phyloP scores from a whole-genome alignment of 345 rosid species.

The Rhizophora mangle region DNA sequence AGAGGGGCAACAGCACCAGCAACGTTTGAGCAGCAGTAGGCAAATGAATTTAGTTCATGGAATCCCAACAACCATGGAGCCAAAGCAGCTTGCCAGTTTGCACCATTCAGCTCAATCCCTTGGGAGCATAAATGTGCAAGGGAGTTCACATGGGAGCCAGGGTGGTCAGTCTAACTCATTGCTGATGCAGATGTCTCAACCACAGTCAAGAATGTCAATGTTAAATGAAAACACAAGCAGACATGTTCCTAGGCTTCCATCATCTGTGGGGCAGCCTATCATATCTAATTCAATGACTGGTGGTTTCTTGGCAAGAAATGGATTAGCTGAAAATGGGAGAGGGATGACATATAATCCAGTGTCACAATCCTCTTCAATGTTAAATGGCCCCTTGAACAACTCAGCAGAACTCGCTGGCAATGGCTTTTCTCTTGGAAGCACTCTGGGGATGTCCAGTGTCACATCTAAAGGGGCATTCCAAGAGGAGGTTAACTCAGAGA shows the following conservation, averaged over 20 bases:
- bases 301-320: slow-evolving; percentile 42
- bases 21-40: slow-evolving; percentile 39
- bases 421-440: slow-evolving; percentile 57
- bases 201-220: slow-evolving; percentile 41
- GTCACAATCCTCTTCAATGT: slow-evolving; percentile 45
- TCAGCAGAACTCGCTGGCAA: slow-evolving; percentile 41
- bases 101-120: slow-evolving; percentile 47
- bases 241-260: slow-evolving; percentile 44
- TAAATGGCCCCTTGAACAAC: slow-evolving; percentile 50
- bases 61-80: slow-evolving; percentile 67
- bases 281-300: slow-evolving; percentile 45
- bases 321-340: slow-evolving; percentile 50
- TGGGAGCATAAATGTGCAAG: slow-evolving; percentile 44
- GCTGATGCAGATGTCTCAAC: slow-evolving; percentile 55
- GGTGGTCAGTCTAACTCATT: slow-evolving; percentile 36
- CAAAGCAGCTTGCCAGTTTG: slow-evolving; percentile 48
- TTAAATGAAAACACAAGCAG: slow-evolving; percentile 33
- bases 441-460: slow-evolving; percentile 49
- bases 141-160: slow-evolving; percentile 35
- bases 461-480: slow-evolving; percentile 46
- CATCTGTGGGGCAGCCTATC: slow-evolving; percentile 55
- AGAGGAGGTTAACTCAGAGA: slow-evolving; percentile 53
- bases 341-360: slow-evolving; percentile 42
- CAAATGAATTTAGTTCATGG: slow-evolving; percentile 66
- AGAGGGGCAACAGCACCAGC: slow-evolving; percentile 49